phyloP scores from a whole-genome alignment of 2,329 filamentous ascomycete genomes.

The Sclerotinia subarctica region DNA sequence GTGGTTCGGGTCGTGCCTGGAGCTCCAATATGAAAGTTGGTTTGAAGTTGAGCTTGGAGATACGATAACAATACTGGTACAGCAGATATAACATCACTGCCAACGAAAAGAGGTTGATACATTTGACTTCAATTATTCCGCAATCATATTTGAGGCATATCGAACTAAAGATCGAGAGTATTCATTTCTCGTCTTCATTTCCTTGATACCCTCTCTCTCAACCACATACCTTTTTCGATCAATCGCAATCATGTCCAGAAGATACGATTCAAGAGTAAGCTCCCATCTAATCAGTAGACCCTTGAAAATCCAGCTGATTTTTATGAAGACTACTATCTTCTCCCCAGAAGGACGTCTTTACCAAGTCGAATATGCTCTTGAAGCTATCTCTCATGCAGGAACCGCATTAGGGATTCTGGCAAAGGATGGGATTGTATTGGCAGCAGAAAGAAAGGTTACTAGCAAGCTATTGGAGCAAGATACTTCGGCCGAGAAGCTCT shows the following conservation, averaged over 20 bases:
- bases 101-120: conserved; percentile 15
- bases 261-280: conserved; percentile 93
- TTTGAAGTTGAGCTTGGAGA: conserved; percentile 22
- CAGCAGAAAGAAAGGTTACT: conserved; percentile 97
- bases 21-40: conserved; percentile 28
- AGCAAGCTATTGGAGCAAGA: conserved; percentile 99
- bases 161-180: not conserved
- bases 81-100: conserved; percentile 11
- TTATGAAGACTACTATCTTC: conserved; percentile 90
- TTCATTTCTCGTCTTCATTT: conserved; percentile 3
- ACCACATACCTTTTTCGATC: not conserved
- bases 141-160: not conserved
- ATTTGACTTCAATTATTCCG: conserved; percentile 7
- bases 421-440: conserved; percentile 96
- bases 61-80: not conserved
- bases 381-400: conserved; percentile 97
- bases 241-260: conserved; percentile 71
- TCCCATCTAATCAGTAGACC: conserved; percentile 23
- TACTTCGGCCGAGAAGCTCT: conserved; percentile 99
- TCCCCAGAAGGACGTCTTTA: conserved; percentile 97
- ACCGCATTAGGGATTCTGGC: conserved; percentile 96
- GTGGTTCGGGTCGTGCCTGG: conserved; percentile 33
- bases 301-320: conserved; percentile 28
- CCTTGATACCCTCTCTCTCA: not conserved
- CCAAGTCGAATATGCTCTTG: conserved; percentile 98